phyloP scores from a whole-genome alignment of 1,139 yeast species.

The Candida sojae region DNA sequence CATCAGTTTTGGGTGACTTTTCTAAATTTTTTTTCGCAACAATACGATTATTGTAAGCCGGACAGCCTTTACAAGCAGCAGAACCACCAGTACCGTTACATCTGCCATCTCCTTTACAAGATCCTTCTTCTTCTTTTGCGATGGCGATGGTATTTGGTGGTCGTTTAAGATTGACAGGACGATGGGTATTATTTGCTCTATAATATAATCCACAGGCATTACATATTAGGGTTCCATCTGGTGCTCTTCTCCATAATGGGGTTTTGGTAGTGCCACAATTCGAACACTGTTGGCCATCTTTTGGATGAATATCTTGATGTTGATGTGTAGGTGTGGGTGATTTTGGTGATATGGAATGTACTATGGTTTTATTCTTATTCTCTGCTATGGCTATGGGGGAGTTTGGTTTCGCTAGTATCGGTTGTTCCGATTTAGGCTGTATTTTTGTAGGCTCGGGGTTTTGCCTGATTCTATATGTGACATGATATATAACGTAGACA shows the following conservation, averaged over 20 bases:
- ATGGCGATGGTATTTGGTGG: constrained; percentile 62
- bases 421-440: neutral
- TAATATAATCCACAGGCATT: constrained; percentile 72
- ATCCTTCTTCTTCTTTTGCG: constrained; percentile 48
- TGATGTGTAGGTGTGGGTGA: neutral
- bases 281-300: constrained; percentile 53
- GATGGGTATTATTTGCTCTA: constrained; percentile 53
- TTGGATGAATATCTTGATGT: constrained; percentile 1
- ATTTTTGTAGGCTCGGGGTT: neutral
- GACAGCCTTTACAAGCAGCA: constrained; percentile 78
- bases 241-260: constrained; percentile 71
- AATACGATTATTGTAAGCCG: constrained; percentile 74
- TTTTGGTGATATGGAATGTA: neutral
- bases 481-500: neutral
- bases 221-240: constrained; percentile 65
- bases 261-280: constrained; percentile 72
- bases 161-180: constrained; percentile 64
- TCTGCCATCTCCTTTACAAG: constrained; percentile 81
- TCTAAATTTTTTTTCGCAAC: constrained; percentile 26
- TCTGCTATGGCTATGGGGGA: neutral
- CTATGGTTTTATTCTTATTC: neutral
- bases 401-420: neutral
- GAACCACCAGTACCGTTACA: constrained; percentile 90
- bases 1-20: constrained; percentile 7
- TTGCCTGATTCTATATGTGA: neutral